Base-by-base conservation (phyloP, 768 basidiomycete species). In the Daedaleopsis nitida region DNA sequence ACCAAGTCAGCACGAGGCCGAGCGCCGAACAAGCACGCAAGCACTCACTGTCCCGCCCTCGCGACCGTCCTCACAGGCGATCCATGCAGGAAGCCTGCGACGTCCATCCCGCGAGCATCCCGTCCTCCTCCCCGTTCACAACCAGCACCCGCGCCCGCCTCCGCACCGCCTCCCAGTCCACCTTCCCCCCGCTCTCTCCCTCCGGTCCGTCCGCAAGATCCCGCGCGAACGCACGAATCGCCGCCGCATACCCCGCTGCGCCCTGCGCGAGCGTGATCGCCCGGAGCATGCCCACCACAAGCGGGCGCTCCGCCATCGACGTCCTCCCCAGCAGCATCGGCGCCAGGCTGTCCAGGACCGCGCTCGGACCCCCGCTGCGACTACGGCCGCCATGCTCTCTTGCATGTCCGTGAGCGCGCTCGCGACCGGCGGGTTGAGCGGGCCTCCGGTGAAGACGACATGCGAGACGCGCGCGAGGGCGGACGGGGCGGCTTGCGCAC, bases 81-180 rank as follows among this genome's bases (percentile, higher is more conserved):
- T 16, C 37, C 13, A 13, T 45, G 14, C 42, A 59, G 14, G 13
- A 52, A 23, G 5, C 34, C 17, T 4, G 19, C 14, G 17, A 47
- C 23, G 13, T 21, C 27, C 42, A n/a, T n/a, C 27, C 17, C 2
- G 32, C 27, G 12, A 48, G 42, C 5, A 59, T 23, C 9, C 52
- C 14, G 24, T 59, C 51, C 42, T 59, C 58, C 14, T 59, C 52
- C 10, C 58, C 58, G 32, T 17, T 21, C 21, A 59, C 35, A 7
- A 23, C 11, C 19, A 59, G 43, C 44, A 52, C 52, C 52, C 27
- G 53, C 43, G 35, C 37, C 10, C 17, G 17, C 21, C 44, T 12
- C 45, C 53, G 58, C 9, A 59, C 21, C 7, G 52, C 38, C 8
- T 21, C 44, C 58, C 58, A 59, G 27, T 59, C 52, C 34, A 53